Evolutionary conservation across 1,139 yeast genomes (phyloP), one percentile per base, ranked within the genome.

Genomic region (Pichia sp.): DNA sequence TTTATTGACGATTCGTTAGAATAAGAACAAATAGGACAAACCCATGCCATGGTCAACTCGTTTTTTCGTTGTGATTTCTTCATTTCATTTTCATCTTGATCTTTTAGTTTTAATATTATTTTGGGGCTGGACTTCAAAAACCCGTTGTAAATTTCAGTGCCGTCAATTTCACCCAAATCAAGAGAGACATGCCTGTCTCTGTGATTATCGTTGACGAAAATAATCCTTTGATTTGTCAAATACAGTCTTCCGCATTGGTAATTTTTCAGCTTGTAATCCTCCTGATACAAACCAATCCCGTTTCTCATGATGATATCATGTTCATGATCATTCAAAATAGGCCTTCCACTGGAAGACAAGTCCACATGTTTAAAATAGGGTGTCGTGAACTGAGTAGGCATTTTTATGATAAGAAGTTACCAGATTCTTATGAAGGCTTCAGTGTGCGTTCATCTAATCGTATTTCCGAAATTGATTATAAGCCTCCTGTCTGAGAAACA

Each of bases 121-220:
- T 90, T 89, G 0, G 97, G 89, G 7, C 95, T 87, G 1, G 95
- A 81, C 60, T 85, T 79, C 55, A 92, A 69, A 64, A 92, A 90
- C 41, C 90, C 80, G 7, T 81, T 81, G 7, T 82, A 74, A 51
- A 76, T 71, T 29, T 80, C 84, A 0, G 77, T 63, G 0, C 66
- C 61, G 3, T 71, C 70, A 2, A 89, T 73, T 38, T 75, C 75
- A 3, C 71, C 66, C 26, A 89, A 70, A 34, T 75, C 75, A 8
- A 89, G 58, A 1, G 77, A 77, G 8, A 87, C 67, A 13, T 89
- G 80, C 2, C 40, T 23, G 2, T 30, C 26, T 26, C 48, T 38
- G 2, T 32, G 8, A 13, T 31, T 2, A n/a, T 81, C 79, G 64
- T 87, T 93, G 13, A 90, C 80, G 67, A 85, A 92, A 26, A 92